Evolutionary conservation across 2,329 filamentous ascomycete species (phyloP), one percentile per base, ranked within the genome.

Genomic region (Fusarium cicatricum): DNA sequence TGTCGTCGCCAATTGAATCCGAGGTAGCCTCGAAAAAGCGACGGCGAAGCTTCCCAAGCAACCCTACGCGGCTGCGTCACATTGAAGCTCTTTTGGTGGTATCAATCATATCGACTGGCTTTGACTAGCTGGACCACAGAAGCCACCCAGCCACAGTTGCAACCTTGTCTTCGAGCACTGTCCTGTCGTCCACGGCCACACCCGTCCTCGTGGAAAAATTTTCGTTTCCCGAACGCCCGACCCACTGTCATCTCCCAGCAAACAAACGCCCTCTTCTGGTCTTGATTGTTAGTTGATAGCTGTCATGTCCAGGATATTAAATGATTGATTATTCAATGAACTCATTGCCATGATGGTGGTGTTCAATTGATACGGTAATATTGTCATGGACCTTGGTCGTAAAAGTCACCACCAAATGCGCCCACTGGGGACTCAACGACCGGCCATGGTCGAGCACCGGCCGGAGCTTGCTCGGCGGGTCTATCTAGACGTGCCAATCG

Each of bases 241-340:
- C 38, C 58, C 59, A 65, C 61, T 57, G 23, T 67, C 57, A 55
- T 62, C 55, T 58, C 53, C 50, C 36, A 56, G 44, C 19, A 37
- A 65, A n/a, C n/a, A n/a, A n/a, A 52, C 47, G 31, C 38, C 15
- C 39, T 37, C 23, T 33, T 26, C 6, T 21, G 21, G 28, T 23
- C 28, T 5, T n/a, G 19, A 21, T n/a, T n/a, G n/a, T n/a, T n/a
- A n/a, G n/a, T n/a, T 21, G 21, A 10, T 26, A 26, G 23, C 23
- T 33, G 8, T 32, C 28, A 40, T n/a, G 16, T 26, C 21, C 11
- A 19, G 21, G 16, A 32, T 7, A 21, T 44, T 44, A 16, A 11
- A 34, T 32, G 6, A 39, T 21, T 52, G 23, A 12, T 15, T n/a
- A 15, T 31, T 26, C 11, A n/a, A 14, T 14, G 29, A 12, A n/a